Evolutionary conservation across 805 yeast genomes (phyloP).

Genomic region (Candida ovalis): DNA sequence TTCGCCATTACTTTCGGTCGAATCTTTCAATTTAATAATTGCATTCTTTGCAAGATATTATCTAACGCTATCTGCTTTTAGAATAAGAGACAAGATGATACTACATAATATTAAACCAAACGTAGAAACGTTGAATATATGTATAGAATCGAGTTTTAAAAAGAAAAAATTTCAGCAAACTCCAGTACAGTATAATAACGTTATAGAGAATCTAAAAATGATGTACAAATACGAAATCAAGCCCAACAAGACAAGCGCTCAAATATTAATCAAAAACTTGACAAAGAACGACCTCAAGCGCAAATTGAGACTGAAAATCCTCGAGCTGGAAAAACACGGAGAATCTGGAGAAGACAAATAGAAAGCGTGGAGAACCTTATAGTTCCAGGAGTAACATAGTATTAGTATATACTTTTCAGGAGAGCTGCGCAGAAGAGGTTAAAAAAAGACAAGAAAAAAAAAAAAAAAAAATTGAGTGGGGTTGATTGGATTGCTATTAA

Average conservation of each 20-base stretch:
- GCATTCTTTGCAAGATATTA: slow-evolving; percentile 9
- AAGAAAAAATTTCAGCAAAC: slow-evolving; percentile 10
- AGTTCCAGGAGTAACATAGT: too few relatives aligned
- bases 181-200: background rate
- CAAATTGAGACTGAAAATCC: slow-evolving; percentile 5
- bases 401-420: too few relatives aligned
- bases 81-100: slow-evolving; percentile 12
- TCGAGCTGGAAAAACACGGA: background rate
- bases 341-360: slow-evolving; percentile 2
- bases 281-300: slow-evolving; percentile 5
- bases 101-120: slow-evolving; percentile 7
- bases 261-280: slow-evolving; percentile 11
- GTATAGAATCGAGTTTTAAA: slow-evolving; percentile 6
- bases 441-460: too few relatives aligned
- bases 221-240: slow-evolving; percentile 2
- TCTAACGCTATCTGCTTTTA: slow-evolving; percentile 11
- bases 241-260: slow-evolving; percentile 10
- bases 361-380: too few relatives aligned
- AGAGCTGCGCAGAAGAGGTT: too few relatives aligned
- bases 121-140: slow-evolving; percentile 10
- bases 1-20: slow-evolving; percentile 5
- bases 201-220: slow-evolving; percentile 7
- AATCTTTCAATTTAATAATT: slow-evolving; percentile 10
- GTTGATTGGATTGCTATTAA: too few relatives aligned
- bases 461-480: too few relatives aligned